Percentiles rank a stretch among this genome's conserved stretches.
These are phyloP conservation scores for Trichoderma atrobrunneum DNA, from an alignment of 2,329 filamentous ascomycete genomes.

Conservation along the genomic window DNA sequence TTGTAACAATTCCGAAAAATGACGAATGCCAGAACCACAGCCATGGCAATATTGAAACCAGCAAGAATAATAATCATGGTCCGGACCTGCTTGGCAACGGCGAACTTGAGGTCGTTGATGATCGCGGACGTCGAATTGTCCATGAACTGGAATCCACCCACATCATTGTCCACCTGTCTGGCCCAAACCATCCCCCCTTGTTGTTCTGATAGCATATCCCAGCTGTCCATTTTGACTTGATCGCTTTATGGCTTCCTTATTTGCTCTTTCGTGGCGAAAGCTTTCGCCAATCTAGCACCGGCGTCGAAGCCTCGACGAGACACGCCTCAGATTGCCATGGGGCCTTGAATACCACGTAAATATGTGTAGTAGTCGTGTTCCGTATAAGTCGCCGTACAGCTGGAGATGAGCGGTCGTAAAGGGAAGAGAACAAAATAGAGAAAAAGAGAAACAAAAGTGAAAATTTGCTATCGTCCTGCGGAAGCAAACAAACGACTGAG, in stretches of 20 bases:
- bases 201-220: constrained; percentile 6
- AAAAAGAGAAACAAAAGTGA: not conserved
- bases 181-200: constrained; percentile 22
- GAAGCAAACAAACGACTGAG: constrained; percentile 9
- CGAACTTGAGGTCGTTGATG: constrained; percentile 51
- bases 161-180: not conserved
- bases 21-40: constrained; percentile 53
- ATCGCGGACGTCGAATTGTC: constrained; percentile 45
- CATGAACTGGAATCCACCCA: constrained; percentile 31
- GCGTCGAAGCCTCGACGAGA: constrained; percentile 5
- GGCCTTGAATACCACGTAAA: not conserved
- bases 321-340: constrained; percentile 13
- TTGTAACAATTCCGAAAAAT: constrained; percentile 58
- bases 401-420: not conserved
- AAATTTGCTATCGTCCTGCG: not conserved
- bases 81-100: constrained; percentile 55
- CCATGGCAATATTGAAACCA: constrained; percentile 58
- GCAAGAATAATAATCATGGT: constrained; percentile 61
- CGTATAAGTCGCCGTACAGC: not conserved
- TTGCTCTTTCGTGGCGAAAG: not conserved
- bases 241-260: not conserved
- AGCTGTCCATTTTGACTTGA: constrained; percentile 13
- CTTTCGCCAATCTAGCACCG: not conserved
- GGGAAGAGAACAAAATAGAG: not conserved
- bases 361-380: not conserved